A percentile compares a stretch with the other conserved stretches of the same genome.
Conservation (phyloP, 208 protist genomes). For the Blastocrithidia nonstop region DNA sequence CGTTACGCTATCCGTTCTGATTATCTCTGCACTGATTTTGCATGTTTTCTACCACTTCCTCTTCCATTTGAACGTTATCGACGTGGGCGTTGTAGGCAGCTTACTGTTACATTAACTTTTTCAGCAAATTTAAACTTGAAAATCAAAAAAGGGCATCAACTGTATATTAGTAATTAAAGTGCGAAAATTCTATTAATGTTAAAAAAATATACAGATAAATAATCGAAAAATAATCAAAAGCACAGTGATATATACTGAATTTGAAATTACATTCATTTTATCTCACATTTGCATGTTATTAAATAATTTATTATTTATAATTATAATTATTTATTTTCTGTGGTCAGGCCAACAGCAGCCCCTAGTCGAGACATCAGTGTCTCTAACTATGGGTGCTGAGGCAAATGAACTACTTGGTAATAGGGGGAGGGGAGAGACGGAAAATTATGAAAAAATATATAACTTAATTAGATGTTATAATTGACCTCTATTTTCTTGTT, state of each 20-base stretch:
- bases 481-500: neutral
- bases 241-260: no score
- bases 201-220: conserved; percentile 1
- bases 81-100: neutral
- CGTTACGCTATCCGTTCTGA: neutral
- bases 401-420: no score
- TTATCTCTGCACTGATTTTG: neutral
- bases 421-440: no score
- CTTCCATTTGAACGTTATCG: neutral
- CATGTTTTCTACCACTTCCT: neutral
- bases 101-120: neutral
- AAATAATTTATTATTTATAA: no score
- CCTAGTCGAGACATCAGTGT: no score
- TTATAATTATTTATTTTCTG: neutral
- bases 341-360: no score
- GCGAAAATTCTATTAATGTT: conserved; percentile 8
- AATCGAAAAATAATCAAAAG: neutral
- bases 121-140: neutral
- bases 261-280: no score
- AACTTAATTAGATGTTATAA: neutral
- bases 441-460: no score
- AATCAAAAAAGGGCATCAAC: conserved; percentile 3
- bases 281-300: no score
- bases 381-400: no score
- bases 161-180: no score